phyloP scores from a whole-genome alignment of 2,329 filamentous ascomycete species.

The Aspergillus spinulosporus region DNA sequence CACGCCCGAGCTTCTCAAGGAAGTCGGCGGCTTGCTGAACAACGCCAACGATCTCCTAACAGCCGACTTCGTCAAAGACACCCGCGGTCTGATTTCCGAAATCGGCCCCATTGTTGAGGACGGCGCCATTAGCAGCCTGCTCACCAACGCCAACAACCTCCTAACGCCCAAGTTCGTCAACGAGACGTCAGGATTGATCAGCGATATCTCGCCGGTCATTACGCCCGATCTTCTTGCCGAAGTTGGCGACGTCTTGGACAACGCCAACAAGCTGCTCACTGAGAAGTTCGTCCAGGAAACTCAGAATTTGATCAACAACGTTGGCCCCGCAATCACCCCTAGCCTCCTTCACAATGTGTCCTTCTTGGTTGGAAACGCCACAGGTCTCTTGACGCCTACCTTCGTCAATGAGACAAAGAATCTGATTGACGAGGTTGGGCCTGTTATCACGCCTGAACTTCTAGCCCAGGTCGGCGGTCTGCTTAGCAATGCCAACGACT shows the following conservation, averaged over 20 bases:
- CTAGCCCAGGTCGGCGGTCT: constrained; percentile 28
- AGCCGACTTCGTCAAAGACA: constrained; percentile 30
- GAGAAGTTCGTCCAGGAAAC: constrained; percentile 30
- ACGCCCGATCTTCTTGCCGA: constrained; percentile 25
- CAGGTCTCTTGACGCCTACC: constrained; percentile 30
- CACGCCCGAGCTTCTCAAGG: constrained; percentile 27
- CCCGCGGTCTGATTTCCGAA: constrained; percentile 21
- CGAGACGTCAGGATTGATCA: constrained; percentile 25
- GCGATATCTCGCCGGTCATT: constrained; percentile 24
- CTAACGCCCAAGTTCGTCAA: constrained; percentile 27
- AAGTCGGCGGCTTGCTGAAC: constrained; percentile 26
- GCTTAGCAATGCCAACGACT: constrained; percentile 20
- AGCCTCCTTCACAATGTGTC: constrained; percentile 31
- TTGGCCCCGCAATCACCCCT: constrained; percentile 28
- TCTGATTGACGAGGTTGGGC: constrained; percentile 32
- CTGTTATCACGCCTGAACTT: constrained; percentile 30
- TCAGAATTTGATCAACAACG: constrained; percentile 22
- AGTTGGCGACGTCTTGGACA: constrained; percentile 26
- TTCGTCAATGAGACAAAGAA: constrained; percentile 33
- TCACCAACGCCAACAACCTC: constrained; percentile 23
- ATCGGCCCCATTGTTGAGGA: constrained; percentile 18
- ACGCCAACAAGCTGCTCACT: constrained; percentile 29
- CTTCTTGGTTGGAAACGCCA: constrained; percentile 34
- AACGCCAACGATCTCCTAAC: constrained; percentile 35
- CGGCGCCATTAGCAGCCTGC: constrained; percentile 16